These are phyloP conservation scores for Irpex sp. DNA, from an alignment of 1,284 basidiomycete species.

Conservation along the genomic window DNA sequence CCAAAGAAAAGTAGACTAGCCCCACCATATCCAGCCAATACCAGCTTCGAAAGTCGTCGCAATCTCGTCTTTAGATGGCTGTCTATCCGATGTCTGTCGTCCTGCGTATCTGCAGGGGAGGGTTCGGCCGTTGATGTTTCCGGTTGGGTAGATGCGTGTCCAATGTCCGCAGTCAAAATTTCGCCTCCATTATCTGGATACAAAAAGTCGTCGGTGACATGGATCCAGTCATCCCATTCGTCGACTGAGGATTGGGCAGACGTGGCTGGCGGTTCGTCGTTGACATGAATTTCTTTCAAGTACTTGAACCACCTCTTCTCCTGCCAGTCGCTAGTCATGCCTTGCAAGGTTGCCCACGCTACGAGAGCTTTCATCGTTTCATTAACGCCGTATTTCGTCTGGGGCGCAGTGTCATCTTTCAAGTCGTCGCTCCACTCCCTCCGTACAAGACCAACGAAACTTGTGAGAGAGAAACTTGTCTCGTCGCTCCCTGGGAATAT, in stretches of 20 bases:
- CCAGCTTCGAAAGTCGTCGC: conserved; percentile 73
- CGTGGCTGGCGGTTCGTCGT: conserved; percentile 31
- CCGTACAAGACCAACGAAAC: conserved; percentile 68
- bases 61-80: conserved; percentile 60
- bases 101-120: background rate
- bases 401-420: conserved; percentile 49
- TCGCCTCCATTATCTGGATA: conserved; percentile 61
- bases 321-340: conserved; percentile 74
- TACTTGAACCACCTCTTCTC: conserved; percentile 63
- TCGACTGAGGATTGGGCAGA: background rate
- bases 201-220: conserved; percentile 66
- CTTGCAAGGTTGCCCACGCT: conserved; percentile 74
- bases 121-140: conserved; percentile 14
- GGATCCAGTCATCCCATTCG: conserved; percentile 32
- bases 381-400: conserved; percentile 56
- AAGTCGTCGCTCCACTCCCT: conserved; percentile 65
- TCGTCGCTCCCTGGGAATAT: conserved; percentile 75
- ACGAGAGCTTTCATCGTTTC: conserved; percentile 66
- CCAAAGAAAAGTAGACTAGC: conserved; percentile 78
- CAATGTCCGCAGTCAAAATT: conserved; percentile 70
- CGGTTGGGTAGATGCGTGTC: conserved; percentile 40
- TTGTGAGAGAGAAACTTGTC: conserved; percentile 72
- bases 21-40: conserved; percentile 76
- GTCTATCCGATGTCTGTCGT: conserved; percentile 29
- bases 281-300: conserved; percentile 63